Base-by-base conservation (phyloP, 768 basidiomycete species). In the Exidia glandulosa region DNA sequence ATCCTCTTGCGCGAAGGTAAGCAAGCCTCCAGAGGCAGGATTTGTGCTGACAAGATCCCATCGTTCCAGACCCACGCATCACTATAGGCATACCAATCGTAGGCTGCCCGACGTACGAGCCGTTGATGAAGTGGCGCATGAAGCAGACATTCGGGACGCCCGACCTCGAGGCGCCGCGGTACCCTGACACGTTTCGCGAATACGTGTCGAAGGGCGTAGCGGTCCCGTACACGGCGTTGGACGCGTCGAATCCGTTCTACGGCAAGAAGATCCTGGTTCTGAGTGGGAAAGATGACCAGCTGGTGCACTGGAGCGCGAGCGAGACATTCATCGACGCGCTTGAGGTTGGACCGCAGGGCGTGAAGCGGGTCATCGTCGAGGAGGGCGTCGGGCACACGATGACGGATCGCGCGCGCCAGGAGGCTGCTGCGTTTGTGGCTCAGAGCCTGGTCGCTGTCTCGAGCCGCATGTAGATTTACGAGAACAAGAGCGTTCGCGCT, bases 251-350 rank as follows among this genome's bases (percentile, higher is more conserved):
- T 63, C 82, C 85, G 1, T 91, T 88, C 69, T 60, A 76, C 3
- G 85, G 82, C 1, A 91, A 90, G 74, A 82, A 82, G 66, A 77
- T 94, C 14, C 76, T 94, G 4, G 83, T 87, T 2, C 70, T 94
- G 3, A 83, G 84, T 1, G 90, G 90, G 0, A 79, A 64, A 59
- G 75, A 72, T 25, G 90, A 94, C 70, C 71, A 66, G 47, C 65
- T 87, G 16, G 90, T 92, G 19, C 88, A 88, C 12, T 84, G 82
- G 79, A 64, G 66, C n/a, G 75, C 79, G 19, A 81, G 82, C 59
- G 55, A 77, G 63, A 69, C 71, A 19, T 87, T 88, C 69, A 80
- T 88, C 0, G 76, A 82, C 2, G 68, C 64, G 0, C 68, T 90
- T 32, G 73, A 79, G 34, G 80, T 83, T 0, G 85, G 85, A 1